These are phyloP conservation scores for Ganoderma leucocontextum DNA, from an alignment of 1,284 basidiomycete genomes.

Conservation along the genomic window DNA sequence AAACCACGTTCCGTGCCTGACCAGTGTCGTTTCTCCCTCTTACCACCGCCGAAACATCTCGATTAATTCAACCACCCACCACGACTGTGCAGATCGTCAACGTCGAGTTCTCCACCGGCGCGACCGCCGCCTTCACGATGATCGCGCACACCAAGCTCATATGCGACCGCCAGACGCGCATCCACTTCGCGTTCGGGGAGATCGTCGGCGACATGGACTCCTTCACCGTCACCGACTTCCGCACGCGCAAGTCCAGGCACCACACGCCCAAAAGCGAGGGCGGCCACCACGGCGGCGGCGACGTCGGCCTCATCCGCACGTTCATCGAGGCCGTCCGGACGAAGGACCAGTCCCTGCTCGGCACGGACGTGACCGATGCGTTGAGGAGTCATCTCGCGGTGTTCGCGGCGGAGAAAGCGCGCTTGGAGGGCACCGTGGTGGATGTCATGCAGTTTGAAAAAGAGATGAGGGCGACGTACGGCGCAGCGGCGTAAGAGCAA, in stretches of 20 bases:
- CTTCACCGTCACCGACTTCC: slow-evolving; percentile 84
- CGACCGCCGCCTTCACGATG: slow-evolving; percentile 86
- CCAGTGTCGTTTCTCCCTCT: neutral
- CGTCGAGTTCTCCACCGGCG: slow-evolving; percentile 79
- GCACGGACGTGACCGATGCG: slow-evolving; percentile 73
- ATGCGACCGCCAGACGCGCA: slow-evolving; percentile 77
- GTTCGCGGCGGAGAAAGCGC: slow-evolving; percentile 84
- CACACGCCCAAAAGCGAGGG: slow-evolving; percentile 65
- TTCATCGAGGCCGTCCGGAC: slow-evolving; percentile 79
- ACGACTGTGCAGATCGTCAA: slow-evolving; percentile 67
- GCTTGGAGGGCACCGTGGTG: slow-evolving; percentile 71
- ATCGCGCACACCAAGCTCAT: slow-evolving; percentile 75
- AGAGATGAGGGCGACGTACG: slow-evolving; percentile 48
- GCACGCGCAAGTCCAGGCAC: slow-evolving; percentile 55
- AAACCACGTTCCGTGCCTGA: neutral
- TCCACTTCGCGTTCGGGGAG: slow-evolving; percentile 73
- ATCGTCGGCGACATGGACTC: slow-evolving; percentile 82
- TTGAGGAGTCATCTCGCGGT: slow-evolving; percentile 83
- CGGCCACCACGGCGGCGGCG: slow-evolving; percentile 85
- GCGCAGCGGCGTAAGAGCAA: slow-evolving; percentile 1
- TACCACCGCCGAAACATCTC: neutral
- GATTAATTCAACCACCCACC: neutral
- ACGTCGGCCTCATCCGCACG: slow-evolving; percentile 71
- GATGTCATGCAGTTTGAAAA: slow-evolving; percentile 69
- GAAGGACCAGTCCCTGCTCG: slow-evolving; percentile 68